Conservation (phyloP, 495 filamentous ascomycete genomes). For the Trichoderma parareesei region DNA sequence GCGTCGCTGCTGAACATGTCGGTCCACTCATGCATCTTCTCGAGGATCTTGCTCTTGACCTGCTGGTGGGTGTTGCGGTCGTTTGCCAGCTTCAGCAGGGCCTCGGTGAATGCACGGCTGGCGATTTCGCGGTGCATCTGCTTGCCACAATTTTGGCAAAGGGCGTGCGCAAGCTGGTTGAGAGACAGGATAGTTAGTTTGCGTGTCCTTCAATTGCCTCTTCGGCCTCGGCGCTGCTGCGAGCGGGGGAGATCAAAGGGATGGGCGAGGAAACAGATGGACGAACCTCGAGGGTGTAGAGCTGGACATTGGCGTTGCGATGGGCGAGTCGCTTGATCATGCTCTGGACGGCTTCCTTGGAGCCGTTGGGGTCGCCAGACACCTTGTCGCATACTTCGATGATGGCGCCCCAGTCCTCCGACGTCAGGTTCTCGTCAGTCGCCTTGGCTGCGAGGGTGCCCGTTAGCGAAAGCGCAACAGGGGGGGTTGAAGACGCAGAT, state of each 20-base stretch:
- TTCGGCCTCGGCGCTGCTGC: not conserved
- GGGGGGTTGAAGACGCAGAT: not conserved
- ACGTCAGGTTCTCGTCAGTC: constrained; percentile 96
- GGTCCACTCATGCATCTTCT: constrained; percentile 93
- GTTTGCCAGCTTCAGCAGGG: constrained; percentile 77
- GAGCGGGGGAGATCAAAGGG: not conserved
- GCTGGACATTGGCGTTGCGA: constrained; percentile 97
- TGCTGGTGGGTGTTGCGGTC: constrained; percentile 94
- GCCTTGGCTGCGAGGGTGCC: constrained; percentile 64
- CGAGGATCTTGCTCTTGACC: constrained; percentile 93
- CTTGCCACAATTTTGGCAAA: constrained; percentile 89
- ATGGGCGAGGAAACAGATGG: not conserved
- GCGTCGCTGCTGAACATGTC: constrained; percentile 88
- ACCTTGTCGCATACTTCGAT: constrained; percentile 98
- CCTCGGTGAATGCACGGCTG: constrained; percentile 92
- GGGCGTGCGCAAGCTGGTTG: constrained; percentile 73
- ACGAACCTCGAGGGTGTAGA: constrained; percentile 89
- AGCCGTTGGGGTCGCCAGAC: constrained; percentile 44
- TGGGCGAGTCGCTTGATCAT: constrained; percentile 96
- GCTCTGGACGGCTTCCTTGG: constrained; percentile 87
- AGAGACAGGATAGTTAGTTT: not conserved
- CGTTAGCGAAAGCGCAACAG: constrained; percentile 9
- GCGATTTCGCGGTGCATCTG: constrained; percentile 90
- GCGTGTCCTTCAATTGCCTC: not conserved
- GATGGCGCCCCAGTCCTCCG: constrained; percentile 98